Evolutionary conservation across 2,329 filamentous ascomycete species (phyloP), one percentile per base, ranked within the genome.

Genomic region (Aspergillus awamori): DNA sequence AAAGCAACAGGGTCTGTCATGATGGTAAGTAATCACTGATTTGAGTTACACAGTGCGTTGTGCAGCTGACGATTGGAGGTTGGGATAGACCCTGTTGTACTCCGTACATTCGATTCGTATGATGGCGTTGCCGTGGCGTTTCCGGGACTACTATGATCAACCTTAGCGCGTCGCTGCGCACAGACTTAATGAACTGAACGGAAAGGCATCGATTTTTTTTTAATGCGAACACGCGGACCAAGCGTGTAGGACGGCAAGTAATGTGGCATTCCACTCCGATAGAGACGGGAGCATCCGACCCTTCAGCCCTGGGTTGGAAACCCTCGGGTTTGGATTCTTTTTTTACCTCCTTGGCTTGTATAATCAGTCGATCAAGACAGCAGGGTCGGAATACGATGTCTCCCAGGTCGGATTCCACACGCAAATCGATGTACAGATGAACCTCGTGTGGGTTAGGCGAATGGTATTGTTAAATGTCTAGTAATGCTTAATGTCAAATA

Each of bases 401-500:
- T 28, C 41, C 15, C 11, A 5, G 20, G n/a, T 48, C 6, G 22
- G 41, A 15, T 33, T 20, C 39, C 59, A 39, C 41, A 47, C 36
- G 51, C 26, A 17, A 43, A 22, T 30, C 39, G 20, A 58, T 61
- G 62, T 58, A 63, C 36, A 58, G 53, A 49, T 33, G 49, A 36
- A 41, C 45, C 39, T 38, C 52, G 38, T 63, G 48, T 52, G 51
- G 43, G 26, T 45, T 58, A 26, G 57, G 39, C 22, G 38, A 47
- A 60, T 54, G 22, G 52, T 57, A 60, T 60, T 52, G 53, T 57
- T 63, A 63, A 43, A 66, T 53, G 56, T 60, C 60, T 22, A 59
- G 33, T 67, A 70, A 70, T 70, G 64, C 49, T 67, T 69, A 69
- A 70, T 71, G 61, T 66, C 62, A 67, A 68, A 64, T 64, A 57